Conservation (phyloP, 148 eudicot genomes). For the Cornus kousa region DNA sequence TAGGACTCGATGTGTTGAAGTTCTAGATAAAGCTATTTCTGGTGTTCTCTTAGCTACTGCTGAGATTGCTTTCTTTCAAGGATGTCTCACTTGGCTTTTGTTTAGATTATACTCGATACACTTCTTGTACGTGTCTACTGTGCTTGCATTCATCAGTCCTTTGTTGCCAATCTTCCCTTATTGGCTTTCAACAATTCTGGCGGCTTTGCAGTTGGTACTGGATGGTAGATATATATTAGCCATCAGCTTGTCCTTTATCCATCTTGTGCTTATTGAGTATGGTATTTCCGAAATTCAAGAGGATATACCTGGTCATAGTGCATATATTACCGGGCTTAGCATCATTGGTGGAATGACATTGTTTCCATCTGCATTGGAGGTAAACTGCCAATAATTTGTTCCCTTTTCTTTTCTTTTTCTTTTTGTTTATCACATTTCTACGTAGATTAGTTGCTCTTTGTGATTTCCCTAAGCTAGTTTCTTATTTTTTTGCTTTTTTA, state of each 20-base stretch:
- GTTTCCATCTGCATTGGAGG: slow-evolving; percentile 76
- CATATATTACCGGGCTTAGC: slow-evolving; percentile 83
- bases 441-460: neutral
- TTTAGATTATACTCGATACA: slow-evolving; percentile 77
- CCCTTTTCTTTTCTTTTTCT: neutral
- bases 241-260: slow-evolving; percentile 48
- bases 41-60: slow-evolving; percentile 83
- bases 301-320: slow-evolving; percentile 71
- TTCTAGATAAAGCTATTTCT: slow-evolving; percentile 81
- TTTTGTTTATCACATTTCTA: neutral
- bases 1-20: slow-evolving; percentile 78
- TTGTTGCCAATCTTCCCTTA: slow-evolving; percentile 68
- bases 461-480: neutral
- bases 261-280: slow-evolving; percentile 67
- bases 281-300: slow-evolving; percentile 69
- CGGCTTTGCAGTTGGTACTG: slow-evolving; percentile 58
- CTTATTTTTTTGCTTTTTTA: no score
- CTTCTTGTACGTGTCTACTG: slow-evolving; percentile 76
- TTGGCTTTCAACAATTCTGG: slow-evolving; percentile 71
- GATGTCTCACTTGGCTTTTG: slow-evolving; percentile 86
- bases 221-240: slow-evolving; percentile 72
- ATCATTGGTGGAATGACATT: slow-evolving; percentile 89
- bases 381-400: slow-evolving; percentile 18
- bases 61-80: slow-evolving; percentile 77
- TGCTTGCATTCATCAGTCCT: slow-evolving; percentile 72